These are phyloP conservation scores for Ensete ventricosum DNA, from an alignment of 176 grass and related monocot genomes.

Conservation along the genomic window DNA sequence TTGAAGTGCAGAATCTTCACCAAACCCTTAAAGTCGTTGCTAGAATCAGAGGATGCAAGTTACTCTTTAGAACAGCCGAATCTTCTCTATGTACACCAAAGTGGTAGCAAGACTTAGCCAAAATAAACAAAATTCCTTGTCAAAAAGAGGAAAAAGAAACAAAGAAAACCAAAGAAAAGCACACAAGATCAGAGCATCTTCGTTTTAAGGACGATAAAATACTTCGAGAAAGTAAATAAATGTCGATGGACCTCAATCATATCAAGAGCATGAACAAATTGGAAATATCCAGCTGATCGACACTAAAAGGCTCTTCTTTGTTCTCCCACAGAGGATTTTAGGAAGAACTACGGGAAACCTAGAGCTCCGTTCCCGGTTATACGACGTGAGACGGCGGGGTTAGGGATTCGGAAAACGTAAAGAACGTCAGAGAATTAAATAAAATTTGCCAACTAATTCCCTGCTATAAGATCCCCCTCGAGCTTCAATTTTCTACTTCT, in stretches of 20 bases:
- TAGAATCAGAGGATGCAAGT: background rate
- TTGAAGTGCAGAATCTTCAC: background rate
- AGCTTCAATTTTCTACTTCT: background rate
- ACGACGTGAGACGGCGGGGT: background rate
- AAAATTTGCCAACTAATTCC: background rate
- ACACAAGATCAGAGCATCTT: too few relatives aligned
- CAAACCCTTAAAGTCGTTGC: background rate
- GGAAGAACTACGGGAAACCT: background rate
- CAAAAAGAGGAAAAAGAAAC: too few relatives aligned
- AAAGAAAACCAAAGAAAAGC: too few relatives aligned
- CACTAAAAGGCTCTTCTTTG: too few relatives aligned
- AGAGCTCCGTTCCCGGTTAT: background rate
- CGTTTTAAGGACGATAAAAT: too few relatives aligned
- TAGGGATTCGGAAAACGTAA: background rate
- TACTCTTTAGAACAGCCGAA: background rate
- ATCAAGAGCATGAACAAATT: too few relatives aligned
- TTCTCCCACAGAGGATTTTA: background rate
- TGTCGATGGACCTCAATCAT: too few relatives aligned
- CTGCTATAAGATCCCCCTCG: background rate
- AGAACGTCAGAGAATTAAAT: background rate
- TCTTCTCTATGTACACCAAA: background rate
- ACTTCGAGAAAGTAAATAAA: too few relatives aligned
- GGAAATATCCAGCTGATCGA: background rate
- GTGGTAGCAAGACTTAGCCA: background rate
- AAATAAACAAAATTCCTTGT: too few relatives aligned